Percentiles rank a stretch among this genome's conserved stretches.
Evolutionary conservation across 805 yeast genomes (phyloP).

Genomic region (Cyberlindnera petersonii): DNA sequence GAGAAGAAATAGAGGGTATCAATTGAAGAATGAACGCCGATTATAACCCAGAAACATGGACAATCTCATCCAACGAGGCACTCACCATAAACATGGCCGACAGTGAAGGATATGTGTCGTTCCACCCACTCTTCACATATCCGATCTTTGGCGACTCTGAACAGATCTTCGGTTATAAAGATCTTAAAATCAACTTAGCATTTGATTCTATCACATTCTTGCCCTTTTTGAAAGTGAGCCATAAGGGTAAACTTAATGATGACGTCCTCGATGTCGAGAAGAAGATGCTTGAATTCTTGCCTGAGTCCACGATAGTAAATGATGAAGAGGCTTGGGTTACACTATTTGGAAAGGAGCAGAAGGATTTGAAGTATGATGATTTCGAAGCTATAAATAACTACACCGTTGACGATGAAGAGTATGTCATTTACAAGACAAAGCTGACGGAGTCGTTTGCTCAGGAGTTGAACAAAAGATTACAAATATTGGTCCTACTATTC

Average conservation of each 20-base stretch:
- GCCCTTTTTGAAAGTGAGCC: constrained; percentile 66
- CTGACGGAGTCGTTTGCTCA: constrained; percentile 37
- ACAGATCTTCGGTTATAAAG: constrained; percentile 78
- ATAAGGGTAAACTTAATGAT: constrained; percentile 45
- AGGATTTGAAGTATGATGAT: constrained; percentile 34
- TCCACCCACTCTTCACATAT: constrained; percentile 80
- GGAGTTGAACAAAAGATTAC: constrained; percentile 64
- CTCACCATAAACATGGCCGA: constrained; percentile 58
- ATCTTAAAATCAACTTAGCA: constrained; percentile 58
- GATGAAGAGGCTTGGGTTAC: constrained; percentile 71
- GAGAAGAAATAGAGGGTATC: no score
- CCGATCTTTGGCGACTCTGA: constrained; percentile 93
- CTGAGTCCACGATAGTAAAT: constrained; percentile 54
- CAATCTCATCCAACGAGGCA: constrained; percentile 66
- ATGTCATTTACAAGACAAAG: constrained; percentile 45
- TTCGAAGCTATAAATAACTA: constrained; percentile 34
- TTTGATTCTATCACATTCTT: constrained; percentile 72
- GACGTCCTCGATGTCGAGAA: constrained; percentile 58
- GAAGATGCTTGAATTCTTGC: constrained; percentile 54
- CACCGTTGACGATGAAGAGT: constrained; percentile 35
- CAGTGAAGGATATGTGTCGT: constrained; percentile 54
- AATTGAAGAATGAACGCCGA: constrained; percentile 37
- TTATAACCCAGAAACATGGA: constrained; percentile 70
- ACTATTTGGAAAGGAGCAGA: constrained; percentile 44
- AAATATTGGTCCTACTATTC: constrained; percentile 74